Percentiles rank a stretch among this genome's conserved stretches.
Conservation (phyloP, 352 stramenopile species). For the Pythium pyrilobum region DNA sequence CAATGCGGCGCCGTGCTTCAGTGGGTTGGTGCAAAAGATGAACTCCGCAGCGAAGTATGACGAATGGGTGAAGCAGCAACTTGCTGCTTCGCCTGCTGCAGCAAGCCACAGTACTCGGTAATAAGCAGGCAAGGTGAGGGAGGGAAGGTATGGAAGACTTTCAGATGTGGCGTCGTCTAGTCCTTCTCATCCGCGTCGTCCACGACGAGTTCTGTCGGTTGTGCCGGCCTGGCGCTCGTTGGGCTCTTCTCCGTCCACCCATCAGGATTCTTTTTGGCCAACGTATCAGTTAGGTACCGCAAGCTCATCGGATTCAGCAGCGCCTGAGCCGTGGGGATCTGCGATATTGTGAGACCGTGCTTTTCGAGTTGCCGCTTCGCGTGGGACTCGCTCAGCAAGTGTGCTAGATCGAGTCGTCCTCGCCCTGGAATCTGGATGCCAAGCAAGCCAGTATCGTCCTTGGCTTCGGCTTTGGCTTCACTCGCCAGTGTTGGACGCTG, state of each 20-base stretch:
- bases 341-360: constrained; percentile 11
- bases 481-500: background rate
- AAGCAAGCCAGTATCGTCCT: constrained; percentile 12
- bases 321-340: constrained; percentile 22
- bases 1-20: too few species aligned
- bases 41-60: too few species aligned
- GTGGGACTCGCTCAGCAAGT: constrained; percentile 46
- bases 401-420: constrained; percentile 37
- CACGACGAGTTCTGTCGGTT: constrained; percentile 3
- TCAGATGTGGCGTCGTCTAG: background rate
- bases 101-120: too few species aligned
- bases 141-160: too few species aligned
- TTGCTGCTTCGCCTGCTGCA: too few species aligned
- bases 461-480: constrained; percentile 19
- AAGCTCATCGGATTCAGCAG: constrained; percentile 56
- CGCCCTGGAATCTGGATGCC: constrained; percentile 40
- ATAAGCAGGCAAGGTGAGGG: too few species aligned
- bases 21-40: too few species aligned
- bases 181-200: constrained; percentile 20
- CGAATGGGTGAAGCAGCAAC: too few species aligned
- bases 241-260: constrained; percentile 4
- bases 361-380: constrained; percentile 35
- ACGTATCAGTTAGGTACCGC: constrained; percentile 44
- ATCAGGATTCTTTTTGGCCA: constrained; percentile 37
- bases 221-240: background rate